Conservation (phyloP, 805 yeast species). For the Naumovozyma baii region DNA sequence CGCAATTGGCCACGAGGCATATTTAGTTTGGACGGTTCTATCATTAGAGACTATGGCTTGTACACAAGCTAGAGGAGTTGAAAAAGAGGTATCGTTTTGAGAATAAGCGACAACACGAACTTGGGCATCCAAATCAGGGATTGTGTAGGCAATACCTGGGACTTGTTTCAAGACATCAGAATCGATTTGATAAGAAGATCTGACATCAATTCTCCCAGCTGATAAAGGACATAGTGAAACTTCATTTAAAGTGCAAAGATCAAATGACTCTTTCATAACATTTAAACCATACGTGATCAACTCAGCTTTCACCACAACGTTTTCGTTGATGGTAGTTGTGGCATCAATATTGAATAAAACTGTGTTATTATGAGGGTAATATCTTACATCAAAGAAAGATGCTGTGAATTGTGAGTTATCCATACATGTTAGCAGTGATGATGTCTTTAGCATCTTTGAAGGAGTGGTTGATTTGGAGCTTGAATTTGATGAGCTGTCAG, state of each 20-base stretch:
- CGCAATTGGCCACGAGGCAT: constrained; percentile 94
- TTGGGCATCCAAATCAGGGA: constrained; percentile 91
- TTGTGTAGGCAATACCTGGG: constrained; percentile 78
- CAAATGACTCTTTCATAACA: constrained; percentile 43
- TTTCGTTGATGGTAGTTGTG: constrained; percentile 63
- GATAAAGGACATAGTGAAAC: constrained; percentile 68
- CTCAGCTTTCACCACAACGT: constrained; percentile 55
- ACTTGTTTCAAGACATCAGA: constrained; percentile 38
- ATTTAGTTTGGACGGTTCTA: constrained; percentile 85
- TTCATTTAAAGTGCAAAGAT: constrained; percentile 56
- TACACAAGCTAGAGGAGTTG: constrained; percentile 73
- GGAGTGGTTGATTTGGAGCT: too few relatives aligned
- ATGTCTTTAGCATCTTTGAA: constrained; percentile 34
- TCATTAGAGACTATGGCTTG: constrained; percentile 80
- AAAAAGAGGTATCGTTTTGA: constrained; percentile 34
- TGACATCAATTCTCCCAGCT: constrained; percentile 77
- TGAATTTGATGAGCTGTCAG: too few relatives aligned
- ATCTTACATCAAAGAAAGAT: constrained; percentile 65
- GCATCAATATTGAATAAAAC: constrained; percentile 66
- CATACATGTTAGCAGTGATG: constrained; percentile 87
- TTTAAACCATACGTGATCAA: constrained; percentile 76
- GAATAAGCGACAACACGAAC: constrained; percentile 64
- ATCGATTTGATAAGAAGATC: constrained; percentile 39
- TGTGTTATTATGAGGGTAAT: constrained; percentile 54
- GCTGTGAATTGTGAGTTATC: constrained; percentile 80